Evolutionary conservation across 2,329 filamentous ascomycete genomes (phyloP), one percentile per base, ranked within the genome.

Genomic region (Fusarium zealandicum): DNA sequence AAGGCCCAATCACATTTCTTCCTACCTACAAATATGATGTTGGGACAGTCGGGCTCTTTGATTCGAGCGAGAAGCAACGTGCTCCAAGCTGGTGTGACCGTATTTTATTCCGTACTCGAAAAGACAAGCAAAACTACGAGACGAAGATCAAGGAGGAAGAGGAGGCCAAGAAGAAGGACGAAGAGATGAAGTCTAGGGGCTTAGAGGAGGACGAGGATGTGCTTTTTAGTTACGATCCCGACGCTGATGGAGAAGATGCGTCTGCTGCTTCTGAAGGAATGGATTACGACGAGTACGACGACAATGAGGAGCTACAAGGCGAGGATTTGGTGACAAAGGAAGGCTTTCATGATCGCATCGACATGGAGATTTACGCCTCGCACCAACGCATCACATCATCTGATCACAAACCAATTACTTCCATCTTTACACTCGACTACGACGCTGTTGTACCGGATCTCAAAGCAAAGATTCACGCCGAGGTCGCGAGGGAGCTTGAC

Each of bases 11-110:
- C 50, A 85, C 85, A 1, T 99, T 99, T 68, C 72, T 98, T 13
- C 95, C 95, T 2, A 96, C 95, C 0, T 99, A 99, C 75, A 99
- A 99, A 73, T 99, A 99, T 65, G 96, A 99, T 68, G 81, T 96
- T 22, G 95, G 95, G n/a, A 96, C 90, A 25, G 85, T 96, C 27
- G 90, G 90, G 2, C 83, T 92, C 25, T 99, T 97, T 70, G 96
- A 99, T 75, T 92, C 93, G 1, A 96, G 93, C 63, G 95, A 98
- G 70, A 99, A 99, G 77, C 88, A 88, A 60, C 84, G 96, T 46
- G 89, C 90, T 2, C 95, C 95, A 3, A 96, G 92, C 70, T 99
- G 95, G 93, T 99, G 95, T 71, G 95, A 99, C 75, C 89, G 95
- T 13, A 93, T 99, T 38, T 75, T 99, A 1, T 99, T 87, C 71